Conservation (phyloP, 2,329 filamentous ascomycete species). For the Apiospora sp. region DNA sequence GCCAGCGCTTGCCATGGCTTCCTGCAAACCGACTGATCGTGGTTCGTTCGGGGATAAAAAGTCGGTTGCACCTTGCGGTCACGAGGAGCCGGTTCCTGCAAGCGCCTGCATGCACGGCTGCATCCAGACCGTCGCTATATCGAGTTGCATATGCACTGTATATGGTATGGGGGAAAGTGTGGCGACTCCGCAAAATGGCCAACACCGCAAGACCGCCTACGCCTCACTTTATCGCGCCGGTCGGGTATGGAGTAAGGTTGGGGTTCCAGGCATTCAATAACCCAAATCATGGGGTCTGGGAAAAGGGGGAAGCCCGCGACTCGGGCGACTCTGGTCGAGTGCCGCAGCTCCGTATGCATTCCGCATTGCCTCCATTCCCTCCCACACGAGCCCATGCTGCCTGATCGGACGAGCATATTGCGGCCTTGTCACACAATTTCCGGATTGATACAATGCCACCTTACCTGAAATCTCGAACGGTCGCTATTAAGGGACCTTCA, state of each 20-base stretch:
- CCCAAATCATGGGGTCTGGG: slow-evolving; percentile 1
- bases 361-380: not conserved
- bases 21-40: not conserved
- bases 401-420: not conserved
- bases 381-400: not conserved
- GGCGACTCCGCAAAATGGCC: slow-evolving; percentile 14
- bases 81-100: slow-evolving; percentile 1
- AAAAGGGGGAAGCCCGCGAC: slow-evolving; percentile 3
- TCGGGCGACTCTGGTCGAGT: slow-evolving; percentile 1
- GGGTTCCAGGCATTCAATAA: slow-evolving; percentile 3
- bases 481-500: slow-evolving; percentile 1
- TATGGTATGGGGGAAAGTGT: not conserved
- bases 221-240: not conserved
- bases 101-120: not conserved
- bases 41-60: not conserved
- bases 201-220: not conserved
- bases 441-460: not conserved
- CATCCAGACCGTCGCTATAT: not conserved
- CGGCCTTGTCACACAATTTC: slow-evolving; percentile 14
- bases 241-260: slow-evolving; percentile 15
- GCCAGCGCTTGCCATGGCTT: not conserved
- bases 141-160: slow-evolving; percentile 6
- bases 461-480: not conserved
- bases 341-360: not conserved
- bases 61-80: slow-evolving; percentile 3